These are phyloP conservation scores for Lasiodiplodia hormozganensis DNA, from an alignment of 2,329 filamentous ascomycete species.

Conservation along the genomic window DNA sequence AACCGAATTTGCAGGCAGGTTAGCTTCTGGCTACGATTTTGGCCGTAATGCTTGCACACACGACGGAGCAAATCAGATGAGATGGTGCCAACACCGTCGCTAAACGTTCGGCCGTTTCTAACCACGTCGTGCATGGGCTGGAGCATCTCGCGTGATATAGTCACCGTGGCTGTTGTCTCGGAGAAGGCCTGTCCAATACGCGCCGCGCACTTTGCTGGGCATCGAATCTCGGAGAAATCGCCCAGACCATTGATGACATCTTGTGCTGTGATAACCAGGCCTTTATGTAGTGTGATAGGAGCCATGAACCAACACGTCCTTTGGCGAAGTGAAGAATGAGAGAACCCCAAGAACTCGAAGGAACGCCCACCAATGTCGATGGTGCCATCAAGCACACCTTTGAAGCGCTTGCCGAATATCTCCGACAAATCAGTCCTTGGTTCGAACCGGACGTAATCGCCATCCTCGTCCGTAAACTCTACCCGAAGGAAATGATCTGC, in stretches of 20 bases:
- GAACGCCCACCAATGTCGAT: constrained; percentile 69
- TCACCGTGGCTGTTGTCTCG: constrained; percentile 71
- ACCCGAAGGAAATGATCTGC: constrained; percentile 73
- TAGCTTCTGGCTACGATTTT: constrained; percentile 56
- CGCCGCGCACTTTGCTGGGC: constrained; percentile 65
- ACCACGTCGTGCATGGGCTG: constrained; percentile 57
- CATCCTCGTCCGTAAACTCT: constrained; percentile 76
- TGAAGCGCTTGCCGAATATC: constrained; percentile 67
- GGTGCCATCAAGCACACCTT: constrained; percentile 62
- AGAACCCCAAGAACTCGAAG: constrained; percentile 73
- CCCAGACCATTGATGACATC: constrained; percentile 56
- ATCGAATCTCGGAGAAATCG: constrained; percentile 58
- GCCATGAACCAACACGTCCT: constrained; percentile 74
- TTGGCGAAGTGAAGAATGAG: constrained; percentile 76
- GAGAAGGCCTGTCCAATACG: constrained; percentile 73
- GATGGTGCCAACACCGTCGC: constrained; percentile 80
- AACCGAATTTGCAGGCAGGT: constrained; percentile 78
- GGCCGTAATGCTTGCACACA: constrained; percentile 61
- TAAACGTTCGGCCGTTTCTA: constrained; percentile 66
- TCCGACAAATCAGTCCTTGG: constrained; percentile 54
- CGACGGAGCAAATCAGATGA: constrained; percentile 65
- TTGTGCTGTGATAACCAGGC: constrained; percentile 41
- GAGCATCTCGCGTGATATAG: constrained; percentile 45
- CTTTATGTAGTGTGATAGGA: constrained; percentile 49
- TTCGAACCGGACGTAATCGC: constrained; percentile 67